Base-by-base conservation (phyloP, 305 asterid species). In the Rubia tinctorum region DNA sequence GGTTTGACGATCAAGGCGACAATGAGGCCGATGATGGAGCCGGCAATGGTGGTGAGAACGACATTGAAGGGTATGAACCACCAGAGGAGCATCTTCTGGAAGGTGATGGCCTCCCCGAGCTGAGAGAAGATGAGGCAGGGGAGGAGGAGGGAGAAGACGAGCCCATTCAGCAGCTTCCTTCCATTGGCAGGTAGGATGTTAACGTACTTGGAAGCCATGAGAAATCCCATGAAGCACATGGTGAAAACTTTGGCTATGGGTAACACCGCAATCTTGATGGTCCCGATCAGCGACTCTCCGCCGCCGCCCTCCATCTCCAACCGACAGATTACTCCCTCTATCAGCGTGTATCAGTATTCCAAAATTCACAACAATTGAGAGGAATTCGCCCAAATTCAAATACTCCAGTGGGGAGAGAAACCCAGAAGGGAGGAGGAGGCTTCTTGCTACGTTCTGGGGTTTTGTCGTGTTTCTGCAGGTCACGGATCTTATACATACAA, bases 21-120 rank as follows among this genome's bases (percentile, higher is more conserved):
- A 72, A 87, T 56, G 42, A 89, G 81, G 71, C 99, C 99, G 44
- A 95, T 88, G 77, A 92, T 75, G 77, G 99, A 95, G 75, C 99
- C 99, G 13, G 93, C 78, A 79, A 92, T 84, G 74, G 96, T 82
- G 66, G 94, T 84, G 42, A 95, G 84, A 81, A 92, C 80, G 76
- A 95, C 88, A 74, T 95, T 95, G 81, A 92, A 74, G 80, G 99
- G 99, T 79, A 95, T 92, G 83, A 95, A 95, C 99, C 99, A 95
- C 99, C 99, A 92, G 88, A 68, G 79, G 71, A 87, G 77, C 96
- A 92, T 81, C 74, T 92, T 95, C 75, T 88, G 80, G 8, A 82
- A 86, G 55, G 89, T 85, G 80, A 95, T 88, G 9, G 99, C 97
- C 86, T 91, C 89, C 30, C 99, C 99, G 73, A 95, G 89, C 89